Base-by-base conservation (phyloP, 2,329 filamentous ascomycete genomes). In the Calonectria multiphialidica region DNA sequence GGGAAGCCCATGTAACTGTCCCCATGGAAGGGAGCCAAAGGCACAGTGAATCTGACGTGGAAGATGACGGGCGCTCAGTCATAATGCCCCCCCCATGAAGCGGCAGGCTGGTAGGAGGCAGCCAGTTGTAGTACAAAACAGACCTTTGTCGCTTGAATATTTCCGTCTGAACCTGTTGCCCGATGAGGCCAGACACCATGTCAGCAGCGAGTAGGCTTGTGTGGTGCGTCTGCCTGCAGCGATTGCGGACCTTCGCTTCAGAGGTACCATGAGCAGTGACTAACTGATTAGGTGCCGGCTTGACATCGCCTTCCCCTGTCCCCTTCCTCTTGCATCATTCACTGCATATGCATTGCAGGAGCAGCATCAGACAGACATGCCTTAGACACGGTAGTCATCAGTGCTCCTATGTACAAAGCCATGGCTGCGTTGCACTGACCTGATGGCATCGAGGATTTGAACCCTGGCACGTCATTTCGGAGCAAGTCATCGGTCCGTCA, bases 291-390 rank as follows among this genome's bases (percentile, higher is more conserved):
- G 33, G 53, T 59, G 35, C 21, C 28, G 28, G 21, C 50, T 57
- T 65, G 74, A 74, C 64, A 75, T 71, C 63, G 69, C 66, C 70
- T 68, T 21, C 59, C 30, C 44, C 47, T 71, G 67, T 65, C 61
- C 66, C 62, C 76, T 70, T 65, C 53, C 45, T 68, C 70, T 74
- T 78, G 76, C 76, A 78, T 77, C 68, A 70, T 55, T 69, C 69
- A 71, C 45, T 71, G 73, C 74, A 75, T 69, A 25, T 75, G 69
- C 71, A 74, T 67, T 75, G 74, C 73, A 78, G 57, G 70, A 76
- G 68, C 71, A 67, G 61, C 68, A 67, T 59, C 62, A 70, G 33
- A 37, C 53, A 57, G 33, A 57, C 53, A 37, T 57, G 30, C 33
- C 53, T 21, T 59, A 37, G 33, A 35, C 50, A 47, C 21, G 44